Percentiles rank a stretch among this genome's conserved stretches.
phyloP scores from a whole-genome alignment of 257 asterid genomes.

The Cinchona pubescens region DNA sequence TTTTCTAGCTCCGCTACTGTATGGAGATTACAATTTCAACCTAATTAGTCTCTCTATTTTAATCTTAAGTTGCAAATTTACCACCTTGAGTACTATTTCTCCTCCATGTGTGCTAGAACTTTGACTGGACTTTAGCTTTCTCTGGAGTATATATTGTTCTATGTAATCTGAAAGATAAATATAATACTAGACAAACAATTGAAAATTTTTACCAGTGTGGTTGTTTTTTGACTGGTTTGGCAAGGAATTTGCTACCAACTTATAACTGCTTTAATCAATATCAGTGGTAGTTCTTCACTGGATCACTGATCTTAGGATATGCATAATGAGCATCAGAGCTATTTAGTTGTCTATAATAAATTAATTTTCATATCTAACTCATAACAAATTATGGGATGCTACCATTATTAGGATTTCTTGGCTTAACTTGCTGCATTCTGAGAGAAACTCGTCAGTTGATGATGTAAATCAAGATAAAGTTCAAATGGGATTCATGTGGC shows the following conservation, averaged over 20 bases:
- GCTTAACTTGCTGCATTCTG: background rate
- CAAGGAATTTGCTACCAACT: background rate
- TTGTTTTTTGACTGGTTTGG: background rate
- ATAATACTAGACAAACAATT: background rate
- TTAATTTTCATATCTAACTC: background rate
- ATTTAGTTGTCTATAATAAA: background rate
- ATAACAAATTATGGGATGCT: background rate
- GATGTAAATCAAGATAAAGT: background rate
- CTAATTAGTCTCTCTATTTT: background rate
- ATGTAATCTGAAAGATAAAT: background rate
- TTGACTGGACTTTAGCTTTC: background rate
- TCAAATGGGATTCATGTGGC: background rate
- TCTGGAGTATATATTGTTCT: background rate
- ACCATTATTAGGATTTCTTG: background rate
- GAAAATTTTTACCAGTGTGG: background rate
- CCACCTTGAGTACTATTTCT: background rate
- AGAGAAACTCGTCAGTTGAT: background rate
- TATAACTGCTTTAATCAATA: background rate
- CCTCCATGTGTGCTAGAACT: background rate
- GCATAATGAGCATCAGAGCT: background rate
- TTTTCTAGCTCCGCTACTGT: too few species aligned
- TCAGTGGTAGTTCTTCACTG: background rate
- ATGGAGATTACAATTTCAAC: background rate
- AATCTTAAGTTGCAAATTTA: background rate
- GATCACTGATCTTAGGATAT: background rate